Conservation (phyloP, 495 filamentous ascomycete species). For the Penicillium fimorum region DNA sequence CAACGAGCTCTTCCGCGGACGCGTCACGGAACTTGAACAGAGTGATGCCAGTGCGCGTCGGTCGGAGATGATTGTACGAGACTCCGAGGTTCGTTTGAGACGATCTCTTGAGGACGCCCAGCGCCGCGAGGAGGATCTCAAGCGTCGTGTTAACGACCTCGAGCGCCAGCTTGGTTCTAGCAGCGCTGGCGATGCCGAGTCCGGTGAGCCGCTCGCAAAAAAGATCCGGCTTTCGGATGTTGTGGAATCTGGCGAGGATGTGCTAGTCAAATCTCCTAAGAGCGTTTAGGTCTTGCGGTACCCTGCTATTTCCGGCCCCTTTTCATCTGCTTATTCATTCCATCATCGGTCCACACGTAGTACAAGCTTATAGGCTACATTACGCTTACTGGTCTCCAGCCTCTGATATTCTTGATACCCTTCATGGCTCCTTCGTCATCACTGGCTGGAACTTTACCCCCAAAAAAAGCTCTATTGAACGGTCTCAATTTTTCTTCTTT, state of each 20-base stretch:
- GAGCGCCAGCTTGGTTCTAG: slow-evolving; percentile 56
- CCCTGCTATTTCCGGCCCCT: background rate
- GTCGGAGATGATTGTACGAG: slow-evolving; percentile 55
- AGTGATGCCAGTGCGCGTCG: slow-evolving; percentile 66
- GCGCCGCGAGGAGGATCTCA: slow-evolving; percentile 77
- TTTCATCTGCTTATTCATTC: background rate
- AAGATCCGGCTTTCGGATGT: slow-evolving; percentile 44
- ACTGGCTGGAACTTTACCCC: slow-evolving; percentile 32
- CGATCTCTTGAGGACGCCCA: slow-evolving; percentile 72
- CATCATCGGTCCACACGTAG: background rate
- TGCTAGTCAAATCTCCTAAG: slow-evolving; percentile 40
- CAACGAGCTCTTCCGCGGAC: slow-evolving; percentile 88
- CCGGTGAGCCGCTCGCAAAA: slow-evolving; percentile 47
- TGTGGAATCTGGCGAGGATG: slow-evolving; percentile 38
- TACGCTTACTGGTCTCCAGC: slow-evolving; percentile 25
- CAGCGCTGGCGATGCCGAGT: slow-evolving; percentile 26
- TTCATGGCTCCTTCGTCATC: slow-evolving; percentile 39
- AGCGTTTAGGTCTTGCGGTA: slow-evolving; percentile 25
- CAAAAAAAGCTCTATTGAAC: slow-evolving; percentile 25
- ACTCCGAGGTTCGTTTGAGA: slow-evolving; percentile 60
- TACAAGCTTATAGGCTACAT: slow-evolving; percentile 2
- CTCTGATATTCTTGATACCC: slow-evolving; percentile 48
- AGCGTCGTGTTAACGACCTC: slow-evolving; percentile 75
- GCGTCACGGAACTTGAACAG: slow-evolving; percentile 81
- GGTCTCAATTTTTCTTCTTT: slow-evolving; percentile 18